Conservation (phyloP, 305 asterid species). For the Plantago lanceolata region DNA sequence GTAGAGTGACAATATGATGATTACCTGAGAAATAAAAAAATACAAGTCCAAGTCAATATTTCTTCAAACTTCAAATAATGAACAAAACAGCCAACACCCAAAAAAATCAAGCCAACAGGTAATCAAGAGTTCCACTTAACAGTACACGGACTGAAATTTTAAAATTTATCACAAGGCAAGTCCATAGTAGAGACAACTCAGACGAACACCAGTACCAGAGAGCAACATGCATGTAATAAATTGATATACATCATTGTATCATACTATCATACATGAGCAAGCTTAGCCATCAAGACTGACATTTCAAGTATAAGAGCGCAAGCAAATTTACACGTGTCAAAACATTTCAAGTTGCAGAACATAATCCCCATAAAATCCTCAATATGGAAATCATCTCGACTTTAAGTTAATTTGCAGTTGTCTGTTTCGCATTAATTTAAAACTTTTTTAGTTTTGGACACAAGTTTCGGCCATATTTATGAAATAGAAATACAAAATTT, state of each 20-base stretch:
- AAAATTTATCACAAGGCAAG: background rate
- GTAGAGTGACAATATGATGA: constrained; percentile 50
- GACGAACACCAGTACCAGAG: background rate
- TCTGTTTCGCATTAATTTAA: background rate
- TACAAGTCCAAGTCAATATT: constrained; percentile 3
- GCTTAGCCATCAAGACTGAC: too few species aligned
- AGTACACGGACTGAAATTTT: background rate
- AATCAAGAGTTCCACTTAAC: background rate
- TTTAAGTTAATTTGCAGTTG: too few species aligned
- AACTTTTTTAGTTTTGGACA: background rate
- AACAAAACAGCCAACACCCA: background rate
- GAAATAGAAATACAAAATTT: too few species aligned
- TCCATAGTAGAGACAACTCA: background rate
- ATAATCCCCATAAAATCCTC: background rate
- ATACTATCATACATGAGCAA: background rate
- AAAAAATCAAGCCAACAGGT: background rate
- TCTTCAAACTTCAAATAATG: constrained; percentile 4
- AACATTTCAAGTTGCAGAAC: background rate
- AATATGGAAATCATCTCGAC: background rate
- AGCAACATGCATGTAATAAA: background rate
- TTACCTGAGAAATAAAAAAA: constrained; percentile 54
- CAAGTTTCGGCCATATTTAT: background rate
- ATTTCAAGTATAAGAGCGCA: background rate
- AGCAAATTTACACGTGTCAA: background rate
- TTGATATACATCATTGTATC: background rate